phyloP scores from a whole-genome alignment of 495 filamentous ascomycete species.

The Penicillium subrubescens region DNA sequence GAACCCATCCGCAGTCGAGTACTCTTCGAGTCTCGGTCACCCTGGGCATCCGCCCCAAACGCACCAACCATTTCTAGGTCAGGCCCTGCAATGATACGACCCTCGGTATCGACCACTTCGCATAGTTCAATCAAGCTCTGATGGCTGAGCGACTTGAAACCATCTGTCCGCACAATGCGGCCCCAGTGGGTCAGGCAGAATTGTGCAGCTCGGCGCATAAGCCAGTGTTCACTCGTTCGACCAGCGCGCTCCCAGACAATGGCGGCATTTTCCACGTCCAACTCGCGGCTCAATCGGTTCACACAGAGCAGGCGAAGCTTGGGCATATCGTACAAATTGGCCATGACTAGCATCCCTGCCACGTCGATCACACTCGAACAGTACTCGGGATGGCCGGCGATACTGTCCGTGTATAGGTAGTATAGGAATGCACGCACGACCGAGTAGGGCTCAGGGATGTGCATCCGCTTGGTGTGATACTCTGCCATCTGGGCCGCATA shows the following conservation, averaged over 20 bases:
- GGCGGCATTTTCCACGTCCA: conserved; percentile 92
- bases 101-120: conserved; percentile 88
- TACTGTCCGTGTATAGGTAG: conserved; percentile 95
- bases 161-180: conserved; percentile 83
- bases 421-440: conserved; percentile 94
- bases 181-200: conserved; percentile 96
- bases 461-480: conserved; percentile 94
- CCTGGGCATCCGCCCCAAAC: conserved; percentile 60
- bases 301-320: conserved; percentile 87
- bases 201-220: conserved; percentile 79
- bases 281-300: conserved; percentile 80
- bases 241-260: conserved; percentile 94
- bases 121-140: conserved; percentile 84
- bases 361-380: conserved; percentile 79
- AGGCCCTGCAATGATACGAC: conserved; percentile 78
- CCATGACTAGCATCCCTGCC: conserved; percentile 95
- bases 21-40: conserved; percentile 47
- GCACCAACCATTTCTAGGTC: conserved; percentile 81
- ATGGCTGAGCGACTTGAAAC: conserved; percentile 78
- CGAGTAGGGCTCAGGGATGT: conserved; percentile 93
- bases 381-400: conserved; percentile 65
- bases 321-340: conserved; percentile 95
- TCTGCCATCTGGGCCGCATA: conserved; percentile 94
- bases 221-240: conserved; percentile 87
- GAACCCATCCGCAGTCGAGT: conserved; percentile 53